phyloP scores from a whole-genome alignment of 495 filamentous ascomycete species.

The Penicillium nucicola region DNA sequence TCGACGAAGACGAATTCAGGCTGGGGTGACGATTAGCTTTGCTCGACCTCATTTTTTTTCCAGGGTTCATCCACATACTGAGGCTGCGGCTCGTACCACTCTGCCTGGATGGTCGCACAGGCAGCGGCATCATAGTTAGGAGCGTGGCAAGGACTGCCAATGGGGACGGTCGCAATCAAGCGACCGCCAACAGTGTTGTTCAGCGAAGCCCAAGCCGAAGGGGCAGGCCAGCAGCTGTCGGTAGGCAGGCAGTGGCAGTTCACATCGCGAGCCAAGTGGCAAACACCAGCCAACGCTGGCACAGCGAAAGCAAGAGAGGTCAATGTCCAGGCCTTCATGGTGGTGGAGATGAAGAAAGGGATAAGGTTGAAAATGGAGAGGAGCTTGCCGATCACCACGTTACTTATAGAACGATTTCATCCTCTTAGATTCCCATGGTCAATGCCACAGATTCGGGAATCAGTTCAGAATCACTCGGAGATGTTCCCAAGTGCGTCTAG shows the following conservation, averaged over 20 bases:
- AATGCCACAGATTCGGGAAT: background rate
- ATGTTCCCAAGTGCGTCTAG: constrained; percentile 17
- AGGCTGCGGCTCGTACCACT: constrained; percentile 21
- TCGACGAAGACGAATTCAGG: constrained; percentile 33
- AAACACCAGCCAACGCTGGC: constrained; percentile 8
- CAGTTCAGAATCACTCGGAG: constrained; percentile 7
- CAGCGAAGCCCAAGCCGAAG: constrained; percentile 32
- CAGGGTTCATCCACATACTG: constrained; percentile 17
- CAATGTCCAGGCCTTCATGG: constrained; percentile 29
- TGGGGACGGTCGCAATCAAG: constrained; percentile 40
- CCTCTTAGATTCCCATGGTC: background rate
- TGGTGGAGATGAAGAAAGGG: constrained; percentile 8
- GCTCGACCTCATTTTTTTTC: background rate
- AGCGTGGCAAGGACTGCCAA: constrained; percentile 43
- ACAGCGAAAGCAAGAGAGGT: constrained; percentile 19
- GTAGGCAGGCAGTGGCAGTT: constrained; percentile 23
- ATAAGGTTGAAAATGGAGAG: constrained; percentile 2
- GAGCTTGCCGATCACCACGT: constrained; percentile 12
- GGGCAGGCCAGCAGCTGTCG: constrained; percentile 41
- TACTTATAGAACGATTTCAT: constrained; percentile 1
- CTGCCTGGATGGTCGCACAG: constrained; percentile 22
- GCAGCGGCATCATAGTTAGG: constrained; percentile 28
- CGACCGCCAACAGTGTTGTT: constrained; percentile 38
- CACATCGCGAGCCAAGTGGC: background rate
- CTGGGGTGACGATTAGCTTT: constrained; percentile 10